Base-by-base conservation (phyloP, 2,329 filamentous ascomycete genomes). In the Stachybotrys echinatus region DNA sequence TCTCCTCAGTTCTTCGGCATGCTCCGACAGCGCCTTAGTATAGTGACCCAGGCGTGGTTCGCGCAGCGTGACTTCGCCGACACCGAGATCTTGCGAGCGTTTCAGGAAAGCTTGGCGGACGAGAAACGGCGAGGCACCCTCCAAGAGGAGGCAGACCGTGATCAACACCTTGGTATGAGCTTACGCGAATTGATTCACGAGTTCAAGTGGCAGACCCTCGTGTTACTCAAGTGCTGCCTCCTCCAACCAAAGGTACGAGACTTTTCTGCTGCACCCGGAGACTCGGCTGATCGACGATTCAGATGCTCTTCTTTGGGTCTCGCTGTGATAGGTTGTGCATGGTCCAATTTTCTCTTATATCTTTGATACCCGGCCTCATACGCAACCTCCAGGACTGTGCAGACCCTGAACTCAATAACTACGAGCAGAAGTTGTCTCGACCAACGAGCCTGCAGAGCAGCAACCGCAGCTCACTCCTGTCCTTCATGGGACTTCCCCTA, bases 221-320 rank as follows among this genome's bases (percentile, higher is more conserved):
- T 97, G 45, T 76, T 99, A 49, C 84, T 99, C 64, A 99, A 99
- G 73, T 95, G 89, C 66, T 87, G 92, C 66, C 74, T 99, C 54
- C 75, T 99, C 54, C 92, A 99, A 67, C 92, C 91, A 48, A 99
- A 97, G 84, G 92, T 95, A 56, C 52, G 63, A 42, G 17, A 17
- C 17, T n/a, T 14, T 18, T 14, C 14, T 31, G 10, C 6, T 22
- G 7, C 12, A 23, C 8, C 21, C 23, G 20, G 4, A n/a, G 20
- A 5, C 23, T n/a, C 10, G 23, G 12, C 17, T 23, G 38, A 20
- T 40, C 12, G 23, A 23, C 38, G 6, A n/a, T 22, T 17, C 22
- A 96, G 92, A 97, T 97, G 88, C 84, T 99, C 48, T 97, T 99
- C 74, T 99, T 97, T 62, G 92, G 94, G 54, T 91, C 92, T n/a